Base-by-base conservation (phyloP, 768 basidiomycete species). In the Lyophyllum decastes region DNA sequence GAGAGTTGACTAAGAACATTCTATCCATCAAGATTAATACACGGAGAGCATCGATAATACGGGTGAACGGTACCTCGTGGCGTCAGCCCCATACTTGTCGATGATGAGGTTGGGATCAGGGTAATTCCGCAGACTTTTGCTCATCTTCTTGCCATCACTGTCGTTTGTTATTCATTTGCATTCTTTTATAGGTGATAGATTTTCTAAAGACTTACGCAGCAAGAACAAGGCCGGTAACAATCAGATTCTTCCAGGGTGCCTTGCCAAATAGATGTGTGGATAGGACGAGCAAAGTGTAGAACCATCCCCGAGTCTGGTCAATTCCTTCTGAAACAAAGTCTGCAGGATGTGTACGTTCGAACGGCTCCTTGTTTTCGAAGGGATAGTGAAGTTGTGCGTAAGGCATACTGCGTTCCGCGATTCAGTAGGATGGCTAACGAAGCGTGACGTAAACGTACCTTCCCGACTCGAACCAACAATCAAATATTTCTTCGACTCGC, bases 391-490 rank as follows among this genome's bases (percentile, higher is more conserved):
- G 80, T 67, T 98, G 96, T 2, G 95, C 96, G 69, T 95, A 99
- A 4, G 97, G 97, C 97, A 99, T 99, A 69, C 96, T 98, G 64
- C 8, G 64, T 12, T 49, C 16, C n/a, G 47, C 17, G n/a, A 24
- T 40, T 49, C 11, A 60, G 24, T 34, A 46, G 1, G 7, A 38
- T 16, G n/a, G 25, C 41, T 25, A 43, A 34, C 14, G n/a, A 25
- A 38, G 16, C 48, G 35, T 46, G 25, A 24, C 35, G 55, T 17
- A 48, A 34, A 64, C 84, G 60, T 62, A 94, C 94, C 92, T 94
- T 76, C 97, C 97, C 4, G 96, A 98, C 76, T 99, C 97, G 69
- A 99, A 99, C 97, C 97, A 99, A 68, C 97, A 99, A 70, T 99
- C 97, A 69, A 99, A 98, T 35, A 99, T 94, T 72, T 98, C 97